Evolutionary conservation across 2,329 filamentous ascomycete genomes (phyloP), one percentile per base, ranked within the genome.

Genomic region (Xylaria multiplex): DNA sequence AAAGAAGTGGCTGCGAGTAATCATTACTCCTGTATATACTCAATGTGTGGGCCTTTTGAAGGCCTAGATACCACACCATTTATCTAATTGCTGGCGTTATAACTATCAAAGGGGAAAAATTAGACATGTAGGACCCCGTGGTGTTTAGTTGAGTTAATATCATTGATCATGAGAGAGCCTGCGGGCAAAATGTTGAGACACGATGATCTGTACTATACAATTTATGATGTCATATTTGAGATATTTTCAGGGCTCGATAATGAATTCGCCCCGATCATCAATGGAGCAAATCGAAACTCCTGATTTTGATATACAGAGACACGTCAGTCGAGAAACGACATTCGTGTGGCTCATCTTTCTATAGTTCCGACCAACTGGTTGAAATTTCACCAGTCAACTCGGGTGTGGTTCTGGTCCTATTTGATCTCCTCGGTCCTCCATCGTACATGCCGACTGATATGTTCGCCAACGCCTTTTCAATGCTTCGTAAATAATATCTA

Each of bases 401-500:
- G 16, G 42, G 37, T 11, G 5, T 32, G 7, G 5, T 57, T 11
- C 35, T 49, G 27, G 35, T 57, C 19, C 14, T 65, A 19, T 43
- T 49, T 14, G 16, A 16, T 32, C 32, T 5, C 32, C 54, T 24
- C 32, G 16, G 24, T 30, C 24, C 57, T 54, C 46, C 52, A 67
- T 60, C 24, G 37, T 67, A 66, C 62, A 62, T 14, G 61, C 50
- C 13, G 42, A 22, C n/a, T 14, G 32, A 54, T 61, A 60, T 59
- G 42, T 55, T 62, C 54, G 56, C 43, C 53, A 62, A 53, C 50
- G 59, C 59, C 59, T 42, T 59, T 55, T 42, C n/a, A 58, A 66
- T 70, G 54, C 57, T 67, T 65, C 48, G 57, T 64, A 67, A 40
- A 67, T 42, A 40, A 64, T 30, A 59, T 65, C 52, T 60, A 57